A percentile compares a stretch with the other conserved stretches of the same genome.
Conservation (phyloP, 441 rosid genomes). For the Gossypium laxum region DNA sequence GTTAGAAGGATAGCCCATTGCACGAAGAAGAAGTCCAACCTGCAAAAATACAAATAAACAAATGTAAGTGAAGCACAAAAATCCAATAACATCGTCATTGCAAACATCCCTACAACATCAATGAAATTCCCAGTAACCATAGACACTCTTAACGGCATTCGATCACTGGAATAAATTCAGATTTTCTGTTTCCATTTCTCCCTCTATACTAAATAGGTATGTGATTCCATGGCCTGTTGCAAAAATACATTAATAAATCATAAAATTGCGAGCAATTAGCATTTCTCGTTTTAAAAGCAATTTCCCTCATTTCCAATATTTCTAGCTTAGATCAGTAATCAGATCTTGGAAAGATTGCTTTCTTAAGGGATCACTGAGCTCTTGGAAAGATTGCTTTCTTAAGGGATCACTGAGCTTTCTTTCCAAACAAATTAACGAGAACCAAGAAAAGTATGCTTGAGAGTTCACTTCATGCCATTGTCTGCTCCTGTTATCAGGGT, state of each 20-base stretch:
- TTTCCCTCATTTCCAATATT: not conserved
- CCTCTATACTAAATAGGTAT: not conserved
- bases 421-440: not conserved
- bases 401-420: not conserved
- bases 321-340: not conserved
- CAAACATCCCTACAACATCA: not conserved
- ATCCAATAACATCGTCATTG: not conserved
- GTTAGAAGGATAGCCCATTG: conserved; percentile 76
- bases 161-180: not conserved
- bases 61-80: conserved; percentile 6
- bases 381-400: not conserved
- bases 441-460: not conserved
- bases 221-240: not conserved
- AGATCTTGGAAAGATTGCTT: not conserved
- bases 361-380: not conserved
- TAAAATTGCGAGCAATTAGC: not conserved
- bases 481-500: not conserved
- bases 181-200: not conserved
- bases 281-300: not conserved
- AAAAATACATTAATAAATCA: too few species aligned
- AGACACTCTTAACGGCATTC: too few species aligned
- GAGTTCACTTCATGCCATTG: not conserved
- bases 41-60: conserved; percentile 28
- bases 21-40: conserved; percentile 87
- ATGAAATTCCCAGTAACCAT: too few species aligned